These are phyloP conservation scores for Gymnopilus dilepis DNA, from an alignment of 768 basidiomycete genomes.

Conservation along the genomic window DNA sequence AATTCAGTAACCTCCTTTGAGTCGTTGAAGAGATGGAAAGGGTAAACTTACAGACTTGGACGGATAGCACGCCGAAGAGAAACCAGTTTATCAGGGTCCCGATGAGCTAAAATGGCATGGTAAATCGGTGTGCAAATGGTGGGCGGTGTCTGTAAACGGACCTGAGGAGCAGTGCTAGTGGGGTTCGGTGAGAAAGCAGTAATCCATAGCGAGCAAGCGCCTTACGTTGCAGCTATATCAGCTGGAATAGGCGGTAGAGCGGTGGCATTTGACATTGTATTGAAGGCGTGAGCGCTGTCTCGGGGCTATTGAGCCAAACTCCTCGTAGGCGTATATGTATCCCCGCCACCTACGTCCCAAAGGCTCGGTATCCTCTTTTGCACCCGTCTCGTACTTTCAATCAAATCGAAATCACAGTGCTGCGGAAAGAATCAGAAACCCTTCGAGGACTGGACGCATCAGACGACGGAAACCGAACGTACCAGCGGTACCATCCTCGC, in stretches of 20 bases:
- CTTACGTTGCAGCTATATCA: conserved; percentile 14
- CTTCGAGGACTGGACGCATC: too few species aligned
- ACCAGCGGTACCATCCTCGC: too few species aligned
- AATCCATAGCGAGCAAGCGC: too few species aligned
- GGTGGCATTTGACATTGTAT: background rate
- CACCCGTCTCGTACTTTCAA: too few species aligned
- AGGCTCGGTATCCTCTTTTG: too few species aligned
- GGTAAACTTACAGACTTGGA: background rate
- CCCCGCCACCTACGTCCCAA: too few species aligned
- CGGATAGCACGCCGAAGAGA: conserved; percentile 13
- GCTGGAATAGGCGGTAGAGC: conserved; percentile 12
- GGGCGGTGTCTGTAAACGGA: background rate
- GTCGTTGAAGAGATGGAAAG: background rate
- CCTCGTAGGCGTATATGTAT: too few species aligned
- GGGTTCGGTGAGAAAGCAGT: background rate
- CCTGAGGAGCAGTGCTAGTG: conserved; percentile 18
- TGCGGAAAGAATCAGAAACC: too few species aligned
- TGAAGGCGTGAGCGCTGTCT: background rate
- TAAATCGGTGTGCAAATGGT: too few species aligned
- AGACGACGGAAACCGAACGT: too few species aligned
- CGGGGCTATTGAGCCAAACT: too few species aligned
- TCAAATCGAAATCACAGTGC: too few species aligned
- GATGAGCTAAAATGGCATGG: conserved; percentile 2
- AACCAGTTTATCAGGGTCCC: conserved; percentile 17
- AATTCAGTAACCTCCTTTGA: background rate